Base-by-base conservation (phyloP, 805 yeast genomes). In the Jamesozyma hellenica region DNA sequence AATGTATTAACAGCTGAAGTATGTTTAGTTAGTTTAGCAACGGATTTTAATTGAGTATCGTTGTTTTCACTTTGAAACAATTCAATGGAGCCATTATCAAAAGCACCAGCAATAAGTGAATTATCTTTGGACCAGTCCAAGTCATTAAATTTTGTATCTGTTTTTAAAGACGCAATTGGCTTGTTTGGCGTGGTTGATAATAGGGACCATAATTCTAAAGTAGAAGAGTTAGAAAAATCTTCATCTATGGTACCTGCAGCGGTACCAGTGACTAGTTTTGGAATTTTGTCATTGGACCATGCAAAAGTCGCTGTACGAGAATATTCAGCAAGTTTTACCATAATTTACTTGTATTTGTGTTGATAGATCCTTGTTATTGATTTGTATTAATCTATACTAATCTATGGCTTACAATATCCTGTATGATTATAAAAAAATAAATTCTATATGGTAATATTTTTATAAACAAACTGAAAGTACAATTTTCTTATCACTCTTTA, bases 191-290 rank as follows among this genome's bases (percentile, higher is more conserved):
- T 43, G 47, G 68, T 53, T 33, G 66, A 56, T 42, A 79, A 69
- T 9, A 83, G 71, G 44, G 82, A 78, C 83, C 94, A 82, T 44
- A 92, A 68, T 52, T 86, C 88, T 42, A 92, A 65, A n/a, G 72
- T 63, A 2, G 96, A 77, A 23, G 78, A 71, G 16, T 92, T 77
- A 31, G 88, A 78, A 61, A 88, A 88, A 56, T 81, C 78, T 32
- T 82, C 83, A 58, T 86, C 96, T 51, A 92, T 82, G 12, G 96
- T 94, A 7, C 97, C 97, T 0, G 97, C 88, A n/a, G 85, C 82
- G 0, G 96, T 82, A 17, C 96, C 98, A 1, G 95, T 76, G 17
- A 87, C 96, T 48, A 92, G 58, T 39, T 75, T 63, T 14, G 96
- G 96, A 45, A 77, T 64, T 39, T 61, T 60, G 49, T 76, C 83